A percentile compares a stretch with the other conserved stretches of the same genome.
These are phyloP conservation scores for Apophysomyces elegans DNA, from an alignment of 371 early-diverging fungal species.

Conservation along the genomic window DNA sequence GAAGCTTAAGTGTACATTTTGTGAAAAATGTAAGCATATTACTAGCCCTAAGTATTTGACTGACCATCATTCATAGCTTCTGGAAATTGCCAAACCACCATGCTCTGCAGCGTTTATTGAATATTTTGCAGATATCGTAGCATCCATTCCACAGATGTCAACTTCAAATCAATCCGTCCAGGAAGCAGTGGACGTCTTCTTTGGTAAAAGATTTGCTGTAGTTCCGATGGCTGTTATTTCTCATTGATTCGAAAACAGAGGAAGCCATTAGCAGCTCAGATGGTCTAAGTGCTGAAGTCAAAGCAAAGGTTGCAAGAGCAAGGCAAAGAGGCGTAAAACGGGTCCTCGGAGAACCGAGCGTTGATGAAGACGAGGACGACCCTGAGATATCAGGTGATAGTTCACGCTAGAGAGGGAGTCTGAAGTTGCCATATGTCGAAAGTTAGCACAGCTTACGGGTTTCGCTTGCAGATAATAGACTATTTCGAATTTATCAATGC, in stretches of 20 bases:
- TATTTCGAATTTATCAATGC: too few relatives aligned
- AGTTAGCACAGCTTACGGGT: too few relatives aligned
- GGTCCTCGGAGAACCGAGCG: neutral
- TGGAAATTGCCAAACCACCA: constrained; percentile 53
- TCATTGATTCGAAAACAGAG: neutral
- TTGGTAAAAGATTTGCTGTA: constrained; percentile 30
- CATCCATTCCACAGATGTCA: constrained; percentile 47
- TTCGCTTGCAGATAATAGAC: too few relatives aligned
- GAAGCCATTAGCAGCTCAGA: neutral
- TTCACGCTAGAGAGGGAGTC: neutral
- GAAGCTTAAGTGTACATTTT: constrained; percentile 63
- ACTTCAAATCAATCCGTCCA: constrained; percentile 38
- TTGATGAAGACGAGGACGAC: neutral
- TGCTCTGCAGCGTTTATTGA: constrained; percentile 52
- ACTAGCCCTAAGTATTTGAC: neutral
- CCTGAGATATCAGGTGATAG: neutral
- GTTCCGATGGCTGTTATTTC: neutral
- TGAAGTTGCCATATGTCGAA: neutral
- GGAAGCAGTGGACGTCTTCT: constrained; percentile 40
- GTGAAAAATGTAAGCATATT: constrained; percentile 44
- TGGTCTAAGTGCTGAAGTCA: neutral
- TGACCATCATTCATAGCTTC: constrained; percentile 21
- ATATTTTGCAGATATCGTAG: constrained; percentile 51
- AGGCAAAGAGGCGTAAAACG: constrained; percentile 4
- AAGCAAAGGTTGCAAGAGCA: constrained; percentile 2